Evolutionary conservation across 139 green algal species (phyloP).

Genomic region (Ettlia oleoabundans): DNA sequence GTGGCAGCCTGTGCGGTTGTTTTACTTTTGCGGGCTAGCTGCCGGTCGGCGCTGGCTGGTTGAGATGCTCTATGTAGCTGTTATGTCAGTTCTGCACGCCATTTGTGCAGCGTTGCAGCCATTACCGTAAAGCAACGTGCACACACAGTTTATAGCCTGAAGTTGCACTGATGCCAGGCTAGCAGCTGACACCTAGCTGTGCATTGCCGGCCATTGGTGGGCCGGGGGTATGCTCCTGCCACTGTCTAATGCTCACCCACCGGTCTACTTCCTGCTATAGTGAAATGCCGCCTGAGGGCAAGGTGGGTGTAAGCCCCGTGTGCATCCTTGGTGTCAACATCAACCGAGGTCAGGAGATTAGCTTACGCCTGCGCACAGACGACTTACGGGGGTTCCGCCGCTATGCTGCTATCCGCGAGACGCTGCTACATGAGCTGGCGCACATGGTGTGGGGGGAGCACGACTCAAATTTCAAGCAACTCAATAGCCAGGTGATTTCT

Average conservation of each 20-base stretch:
- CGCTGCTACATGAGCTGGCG: constrained; percentile 87
- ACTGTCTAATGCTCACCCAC: too few species aligned
- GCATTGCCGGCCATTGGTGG: too few species aligned
- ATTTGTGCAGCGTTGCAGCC: neutral
- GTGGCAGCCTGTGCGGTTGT: neutral
- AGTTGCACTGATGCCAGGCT: too few species aligned
- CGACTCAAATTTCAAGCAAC: constrained; percentile 81
- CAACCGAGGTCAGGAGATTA: constrained; percentile 86
- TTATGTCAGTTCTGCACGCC: neutral
- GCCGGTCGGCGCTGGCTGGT: neutral
- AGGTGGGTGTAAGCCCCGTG: constrained; percentile 72
- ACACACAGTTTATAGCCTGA: too few species aligned
- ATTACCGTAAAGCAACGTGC: neutral
- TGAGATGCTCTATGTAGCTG: neutral
- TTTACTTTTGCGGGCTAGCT: neutral
- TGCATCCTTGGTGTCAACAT: constrained; percentile 84
- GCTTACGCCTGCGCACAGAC: constrained; percentile 87
- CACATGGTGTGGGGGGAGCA: constrained; percentile 89
- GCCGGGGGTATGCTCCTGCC: neutral
- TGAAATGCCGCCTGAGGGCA: constrained; percentile 87
- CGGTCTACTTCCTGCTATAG: neutral
- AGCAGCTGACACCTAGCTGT: too few species aligned
- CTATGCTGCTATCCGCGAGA: constrained; percentile 76
- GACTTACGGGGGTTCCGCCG: constrained; percentile 70
- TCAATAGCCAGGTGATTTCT: constrained; percentile 62